phyloP scores from a whole-genome alignment of 768 basidiomycete species.

The Boletus patriciae region DNA sequence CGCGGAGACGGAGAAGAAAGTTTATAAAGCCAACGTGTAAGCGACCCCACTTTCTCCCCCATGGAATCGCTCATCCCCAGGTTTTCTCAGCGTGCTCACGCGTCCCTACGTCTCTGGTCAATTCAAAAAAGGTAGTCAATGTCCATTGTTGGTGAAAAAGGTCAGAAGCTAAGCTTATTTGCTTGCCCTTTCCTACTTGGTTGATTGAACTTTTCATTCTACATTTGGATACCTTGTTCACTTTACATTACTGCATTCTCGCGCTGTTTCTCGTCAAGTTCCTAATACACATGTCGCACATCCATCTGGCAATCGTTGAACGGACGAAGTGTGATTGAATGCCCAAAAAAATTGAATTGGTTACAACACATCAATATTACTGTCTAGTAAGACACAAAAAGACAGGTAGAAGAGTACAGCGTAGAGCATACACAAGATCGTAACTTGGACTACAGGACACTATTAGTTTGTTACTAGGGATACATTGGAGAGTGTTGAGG shows the following conservation, averaged over 20 bases:
- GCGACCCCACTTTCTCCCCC: constrained; percentile 20
- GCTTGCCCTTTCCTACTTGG: neutral
- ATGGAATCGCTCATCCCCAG: neutral
- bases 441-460: constrained; percentile 5
- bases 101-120: constrained; percentile 59
- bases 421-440: constrained; percentile 11
- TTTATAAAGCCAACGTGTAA: constrained; percentile 63
- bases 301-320: neutral
- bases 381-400: constrained; percentile 6
- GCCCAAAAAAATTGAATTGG: neutral
- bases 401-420: constrained; percentile 3
- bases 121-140: constrained; percentile 59
- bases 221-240: neutral
- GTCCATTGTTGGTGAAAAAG: constrained; percentile 53
- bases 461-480: constrained; percentile 19
- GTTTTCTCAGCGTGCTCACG: constrained; percentile 52
- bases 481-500: constrained; percentile 18
- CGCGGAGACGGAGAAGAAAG: constrained; percentile 47
- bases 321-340: neutral
- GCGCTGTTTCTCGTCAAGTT: neutral
- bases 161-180: constrained; percentile 12
- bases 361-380: constrained; percentile 16
- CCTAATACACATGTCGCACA: neutral
- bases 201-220: neutral
- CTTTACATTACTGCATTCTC: neutral